Percentiles rank a stretch among this genome's conserved stretches.
Evolutionary conservation across 2,329 filamentous ascomycete species (phyloP).

Genomic region (Pseudodiploospora longispora): DNA sequence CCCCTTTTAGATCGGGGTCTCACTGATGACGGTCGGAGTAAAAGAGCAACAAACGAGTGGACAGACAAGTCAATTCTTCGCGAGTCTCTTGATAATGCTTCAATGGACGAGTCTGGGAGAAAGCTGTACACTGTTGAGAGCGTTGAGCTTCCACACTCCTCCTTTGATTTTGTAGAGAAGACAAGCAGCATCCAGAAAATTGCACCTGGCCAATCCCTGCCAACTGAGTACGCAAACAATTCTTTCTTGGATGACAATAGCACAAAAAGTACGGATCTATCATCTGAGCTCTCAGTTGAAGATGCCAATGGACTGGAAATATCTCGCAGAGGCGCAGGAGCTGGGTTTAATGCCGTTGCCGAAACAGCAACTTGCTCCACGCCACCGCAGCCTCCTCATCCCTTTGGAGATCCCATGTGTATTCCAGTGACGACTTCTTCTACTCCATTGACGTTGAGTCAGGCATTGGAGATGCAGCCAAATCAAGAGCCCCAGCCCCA

Average conservation of each 20-base stretch:
- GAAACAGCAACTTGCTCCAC: slow-evolving; percentile 16
- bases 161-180: slow-evolving; percentile 47
- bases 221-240: slow-evolving; percentile 23
- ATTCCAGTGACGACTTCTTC: slow-evolving; percentile 26
- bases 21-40: slow-evolving; percentile 41
- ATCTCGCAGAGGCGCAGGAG: no score
- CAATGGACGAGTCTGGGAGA: slow-evolving; percentile 13
- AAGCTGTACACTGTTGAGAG: slow-evolving; percentile 4
- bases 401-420: slow-evolving; percentile 16
- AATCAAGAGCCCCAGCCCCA: slow-evolving; percentile 2
- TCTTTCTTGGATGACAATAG: slow-evolving; percentile 46
- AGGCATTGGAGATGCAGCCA: slow-evolving; percentile 29
- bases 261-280: slow-evolving; percentile 49
- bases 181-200: slow-evolving; percentile 44
- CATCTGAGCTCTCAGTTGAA: slow-evolving; percentile 54
- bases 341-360: slow-evolving; percentile 26
- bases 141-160: slow-evolving; percentile 29
- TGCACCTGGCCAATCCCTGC: slow-evolving; percentile 24
- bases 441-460: slow-evolving; percentile 39
- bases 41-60: slow-evolving; percentile 39
- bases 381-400: slow-evolving; percentile 24
- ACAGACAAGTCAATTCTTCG: slow-evolving; percentile 46
- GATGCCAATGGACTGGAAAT: slow-evolving; percentile 28
- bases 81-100: slow-evolving; percentile 29
- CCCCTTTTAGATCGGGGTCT: slow-evolving; percentile 65